A percentile compares a stretch with the other conserved stretches of the same genome.
Evolutionary conservation across 2,329 filamentous ascomycete genomes (phyloP).

Genomic region (Dendrostoma leiphaemia): DNA sequence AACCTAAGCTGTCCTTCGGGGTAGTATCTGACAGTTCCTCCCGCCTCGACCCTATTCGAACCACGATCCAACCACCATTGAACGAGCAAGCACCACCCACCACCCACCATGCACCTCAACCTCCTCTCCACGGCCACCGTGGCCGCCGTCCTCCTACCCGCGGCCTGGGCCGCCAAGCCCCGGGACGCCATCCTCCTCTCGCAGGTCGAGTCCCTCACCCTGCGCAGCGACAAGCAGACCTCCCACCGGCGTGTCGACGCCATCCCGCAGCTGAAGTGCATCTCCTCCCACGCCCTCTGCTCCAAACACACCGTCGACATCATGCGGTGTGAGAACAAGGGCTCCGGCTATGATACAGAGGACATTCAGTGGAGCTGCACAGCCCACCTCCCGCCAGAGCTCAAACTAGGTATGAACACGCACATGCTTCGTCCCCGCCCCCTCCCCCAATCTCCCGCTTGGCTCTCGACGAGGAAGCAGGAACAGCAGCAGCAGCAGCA

Average conservation of each 20-base stretch:
- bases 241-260: constrained; percentile 72
- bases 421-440: too few relatives aligned
- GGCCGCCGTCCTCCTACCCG: neutral
- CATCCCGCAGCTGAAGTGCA: constrained; percentile 76
- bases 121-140: neutral
- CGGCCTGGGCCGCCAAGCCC: constrained; percentile 31
- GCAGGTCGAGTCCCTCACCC: constrained; percentile 72
- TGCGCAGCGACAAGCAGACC: constrained; percentile 65
- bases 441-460: too few relatives aligned
- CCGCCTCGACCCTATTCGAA: neutral
- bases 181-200: constrained; percentile 57
- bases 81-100: neutral
- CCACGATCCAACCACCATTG: too few relatives aligned
- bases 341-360: constrained; percentile 72
- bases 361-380: constrained; percentile 92
- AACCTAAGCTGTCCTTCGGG: too few relatives aligned
- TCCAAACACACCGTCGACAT: constrained; percentile 71
- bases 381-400: constrained; percentile 56
- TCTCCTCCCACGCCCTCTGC: constrained; percentile 64
- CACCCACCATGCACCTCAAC: neutral
- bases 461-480: too few relatives aligned
- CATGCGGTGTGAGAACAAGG: constrained; percentile 88
- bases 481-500: neutral
- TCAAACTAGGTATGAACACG: constrained; percentile 58
- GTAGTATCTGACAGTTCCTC: too few relatives aligned